Evolutionary conservation across 1,284 basidiomycete genomes (phyloP), one percentile per base, ranked within the genome.

Genomic region (Bjerkandera adusta): DNA sequence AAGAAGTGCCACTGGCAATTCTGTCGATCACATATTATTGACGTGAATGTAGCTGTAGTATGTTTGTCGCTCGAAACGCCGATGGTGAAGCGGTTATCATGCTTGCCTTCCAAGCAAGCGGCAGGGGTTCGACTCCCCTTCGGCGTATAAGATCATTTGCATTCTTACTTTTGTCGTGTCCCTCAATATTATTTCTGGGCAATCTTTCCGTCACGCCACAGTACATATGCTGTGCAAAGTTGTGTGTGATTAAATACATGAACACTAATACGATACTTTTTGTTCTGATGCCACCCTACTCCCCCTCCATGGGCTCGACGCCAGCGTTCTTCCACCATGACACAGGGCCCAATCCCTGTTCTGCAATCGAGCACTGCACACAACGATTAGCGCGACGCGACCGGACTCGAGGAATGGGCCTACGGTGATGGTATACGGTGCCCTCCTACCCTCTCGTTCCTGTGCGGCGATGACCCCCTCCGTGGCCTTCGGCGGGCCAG

Each of bases 31-130:
- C n/a, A n/a, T n/a, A n/a, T n/a, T n/a, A n/a, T n/a, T n/a, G n/a
- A n/a, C n/a, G n/a, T n/a, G n/a, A n/a, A n/a, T n/a, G n/a, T n/a
- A n/a, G n/a, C n/a, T n/a, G n/a, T n/a, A n/a, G n/a, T n/a, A n/a
- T n/a, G n/a, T n/a, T n/a, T n/a, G n/a, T n/a, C n/a, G n/a, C n/a
- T n/a, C n/a, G n/a, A n/a, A n/a, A 77, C 78, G 72, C 76, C 70
- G 72, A 75, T 84, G 82, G 82, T 84, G 82, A 83, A 84, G 77
- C 72, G 82, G 81, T 83, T 84, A 84, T 83, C 81, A 84, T 85
- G 80, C 83, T 83, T 83, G 82, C 81, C 82, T 85, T 84, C 83
- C 82, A 85, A 81, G 81, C 81, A 82, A 83, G 54, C 51, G 54
- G 54, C 52, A 51, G 46, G 54, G 54, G 54, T 56, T 56, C 54